phyloP scores from a whole-genome alignment of 2,329 filamentous ascomycete species.

The Aspergillus hortae region DNA sequence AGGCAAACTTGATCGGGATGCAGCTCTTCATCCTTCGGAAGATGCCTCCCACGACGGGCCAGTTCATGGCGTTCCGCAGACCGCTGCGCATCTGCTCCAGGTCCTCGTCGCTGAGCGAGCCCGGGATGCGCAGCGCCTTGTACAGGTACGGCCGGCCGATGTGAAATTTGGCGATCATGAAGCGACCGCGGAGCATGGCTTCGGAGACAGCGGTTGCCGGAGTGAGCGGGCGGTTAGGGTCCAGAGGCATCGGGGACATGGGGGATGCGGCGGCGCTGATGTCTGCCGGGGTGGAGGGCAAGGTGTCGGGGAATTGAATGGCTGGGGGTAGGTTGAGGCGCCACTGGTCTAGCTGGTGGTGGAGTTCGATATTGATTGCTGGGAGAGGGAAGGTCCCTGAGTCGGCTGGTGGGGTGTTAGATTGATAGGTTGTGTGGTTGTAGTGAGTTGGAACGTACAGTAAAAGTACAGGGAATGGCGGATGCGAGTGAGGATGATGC shows the following conservation, averaged over 20 bases:
- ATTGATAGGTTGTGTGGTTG: background rate
- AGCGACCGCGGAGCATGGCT: slow-evolving; percentile 36
- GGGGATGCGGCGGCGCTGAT: slow-evolving; percentile 18
- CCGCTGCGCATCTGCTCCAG: slow-evolving; percentile 37
- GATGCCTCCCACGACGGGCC: slow-evolving; percentile 38
- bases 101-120: slow-evolving; percentile 36
- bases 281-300: slow-evolving; percentile 18
- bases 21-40: slow-evolving; percentile 41
- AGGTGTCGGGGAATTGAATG: slow-evolving; percentile 43
- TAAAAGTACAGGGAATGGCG: slow-evolving; percentile 51
- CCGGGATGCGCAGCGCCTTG: slow-evolving; percentile 41
- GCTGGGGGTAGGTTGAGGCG: slow-evolving; percentile 48
- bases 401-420: slow-evolving; percentile 27
- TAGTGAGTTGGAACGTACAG: slow-evolving; percentile 24
- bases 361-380: slow-evolving; percentile 49
- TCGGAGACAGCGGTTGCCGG: slow-evolving; percentile 35
- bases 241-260: slow-evolving; percentile 17
- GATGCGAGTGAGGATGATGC: slow-evolving; percentile 54
- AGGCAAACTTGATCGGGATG: slow-evolving; percentile 41
- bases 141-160: slow-evolving; percentile 41
- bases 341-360: slow-evolving; percentile 56
- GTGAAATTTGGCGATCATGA: slow-evolving; percentile 39
- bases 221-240: slow-evolving; percentile 23
- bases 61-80: slow-evolving; percentile 40
- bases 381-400: slow-evolving; percentile 46